These are phyloP conservation scores for Carex parvula DNA, from an alignment of 176 grass and related monocot genomes.

Conservation along the genomic window DNA sequence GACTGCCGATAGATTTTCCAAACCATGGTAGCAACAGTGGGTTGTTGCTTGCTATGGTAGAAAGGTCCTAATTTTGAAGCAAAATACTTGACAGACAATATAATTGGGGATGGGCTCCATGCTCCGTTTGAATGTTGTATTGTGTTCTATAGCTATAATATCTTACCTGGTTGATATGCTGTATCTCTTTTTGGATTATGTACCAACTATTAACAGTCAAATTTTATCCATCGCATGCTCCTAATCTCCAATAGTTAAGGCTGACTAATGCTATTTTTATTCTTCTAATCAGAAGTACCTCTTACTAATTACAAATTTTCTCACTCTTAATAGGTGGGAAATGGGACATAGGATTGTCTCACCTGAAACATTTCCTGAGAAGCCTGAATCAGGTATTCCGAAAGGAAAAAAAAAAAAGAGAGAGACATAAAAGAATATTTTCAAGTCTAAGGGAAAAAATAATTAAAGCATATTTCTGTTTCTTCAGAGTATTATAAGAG, in stretches of 20 bases:
- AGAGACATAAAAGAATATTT: not conserved
- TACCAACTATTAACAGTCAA: too few species aligned
- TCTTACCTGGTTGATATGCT: not conserved
- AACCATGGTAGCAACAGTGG: not conserved
- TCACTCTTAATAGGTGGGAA: not conserved
- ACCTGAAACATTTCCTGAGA: conserved; percentile 16
- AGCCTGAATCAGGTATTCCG: conserved; percentile 2
- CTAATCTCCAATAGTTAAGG: not conserved
- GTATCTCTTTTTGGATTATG: not conserved
- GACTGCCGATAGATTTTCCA: not conserved
- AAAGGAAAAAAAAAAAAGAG: not conserved
- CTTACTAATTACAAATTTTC: not conserved
- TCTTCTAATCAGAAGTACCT: not conserved
- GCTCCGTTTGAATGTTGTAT: not conserved
- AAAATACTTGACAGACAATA: too few species aligned
- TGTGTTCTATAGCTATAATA: not conserved
- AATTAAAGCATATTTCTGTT: not conserved
- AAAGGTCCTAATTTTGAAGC: not conserved
- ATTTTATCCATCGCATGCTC: too few species aligned
- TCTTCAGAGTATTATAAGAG: conserved; percentile 32
- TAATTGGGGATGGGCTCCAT: not conserved
- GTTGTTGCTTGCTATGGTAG: not conserved
- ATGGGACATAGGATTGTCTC: conserved; percentile 14
- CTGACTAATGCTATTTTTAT: not conserved
- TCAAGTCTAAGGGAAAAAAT: not conserved